Conservation (phyloP, 139 green algal genomes). For the Desmodesmus armatus region DNA sequence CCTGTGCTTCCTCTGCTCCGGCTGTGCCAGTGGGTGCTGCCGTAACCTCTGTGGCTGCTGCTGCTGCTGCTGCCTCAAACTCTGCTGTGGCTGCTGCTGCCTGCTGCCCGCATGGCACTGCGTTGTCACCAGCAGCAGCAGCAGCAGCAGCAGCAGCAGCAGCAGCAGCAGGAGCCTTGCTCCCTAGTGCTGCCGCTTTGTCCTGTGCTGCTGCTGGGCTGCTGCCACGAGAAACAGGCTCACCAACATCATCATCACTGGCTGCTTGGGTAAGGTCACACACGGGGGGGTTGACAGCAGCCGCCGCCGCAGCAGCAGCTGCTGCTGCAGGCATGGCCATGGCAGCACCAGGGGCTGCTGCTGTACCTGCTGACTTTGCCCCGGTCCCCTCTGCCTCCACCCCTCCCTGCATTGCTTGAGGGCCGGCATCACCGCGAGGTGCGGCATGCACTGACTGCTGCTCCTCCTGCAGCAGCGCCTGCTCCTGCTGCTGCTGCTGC, state of each 20-base stretch:
- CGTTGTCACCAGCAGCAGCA: neutral
- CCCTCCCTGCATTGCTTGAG: neutral
- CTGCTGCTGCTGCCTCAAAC: neutral
- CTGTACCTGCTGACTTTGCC: neutral
- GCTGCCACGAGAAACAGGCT: too few species aligned
- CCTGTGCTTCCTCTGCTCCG: neutral
- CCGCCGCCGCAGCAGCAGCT: neutral
- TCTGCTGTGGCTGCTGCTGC: neutral
- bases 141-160: neutral
- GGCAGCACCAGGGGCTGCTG: neutral
- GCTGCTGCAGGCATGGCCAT: neutral
- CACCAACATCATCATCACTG: neutral
- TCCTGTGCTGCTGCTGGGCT: neutral
- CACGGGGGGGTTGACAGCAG: neutral
- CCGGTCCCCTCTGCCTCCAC: neutral
- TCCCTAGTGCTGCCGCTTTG: neutral
- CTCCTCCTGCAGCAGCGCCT: neutral
- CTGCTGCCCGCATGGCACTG: neutral
- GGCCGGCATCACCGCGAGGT: too few species aligned
- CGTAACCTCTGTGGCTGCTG: neutral
- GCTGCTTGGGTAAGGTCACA: too few species aligned
- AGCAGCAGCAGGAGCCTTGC: neutral
- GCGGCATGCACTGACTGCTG: neutral
- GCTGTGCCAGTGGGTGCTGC: constrained; percentile 54
- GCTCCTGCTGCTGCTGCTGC: neutral